These are phyloP conservation scores for Castanospermum australe DNA, from an alignment of 306 rosid species.

Conservation along the genomic window DNA sequence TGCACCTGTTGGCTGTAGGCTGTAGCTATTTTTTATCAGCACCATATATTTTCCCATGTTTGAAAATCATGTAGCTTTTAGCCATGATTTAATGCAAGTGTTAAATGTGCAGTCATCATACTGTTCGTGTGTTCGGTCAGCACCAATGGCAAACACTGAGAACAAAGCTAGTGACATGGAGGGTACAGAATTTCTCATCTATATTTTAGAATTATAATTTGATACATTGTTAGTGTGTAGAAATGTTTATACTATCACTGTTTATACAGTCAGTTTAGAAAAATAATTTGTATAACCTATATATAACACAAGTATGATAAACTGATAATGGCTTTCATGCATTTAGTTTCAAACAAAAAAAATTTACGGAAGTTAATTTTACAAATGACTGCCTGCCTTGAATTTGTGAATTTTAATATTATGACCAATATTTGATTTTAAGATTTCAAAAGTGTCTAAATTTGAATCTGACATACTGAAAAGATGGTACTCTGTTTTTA, in stretches of 20 bases:
- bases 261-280: background rate
- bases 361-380: background rate
- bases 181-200: constrained; percentile 58
- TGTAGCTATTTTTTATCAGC: background rate
- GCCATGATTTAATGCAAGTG: constrained; percentile 7
- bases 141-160: constrained; percentile 79
- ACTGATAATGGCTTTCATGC: background rate
- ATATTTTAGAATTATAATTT: background rate
- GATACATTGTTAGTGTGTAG: background rate
- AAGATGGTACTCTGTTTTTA: background rate
- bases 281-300: background rate
- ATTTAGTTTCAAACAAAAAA: background rate
- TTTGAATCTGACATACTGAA: background rate
- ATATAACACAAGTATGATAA: background rate
- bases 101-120: constrained; percentile 64
- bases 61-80: background rate
- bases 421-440: background rate
- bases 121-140: constrained; percentile 71
- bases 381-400: background rate
- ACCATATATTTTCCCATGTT: background rate
- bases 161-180: constrained; percentile 74
- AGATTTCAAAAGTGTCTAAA: background rate
- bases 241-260: background rate
- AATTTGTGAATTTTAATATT: background rate
- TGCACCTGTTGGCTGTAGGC: background rate